Percentiles rank a stretch among this genome's conserved stretches.
These are phyloP conservation scores for Metarhizium rileyi DNA, from an alignment of 2,329 filamentous ascomycete genomes.

Conservation along the genomic window DNA sequence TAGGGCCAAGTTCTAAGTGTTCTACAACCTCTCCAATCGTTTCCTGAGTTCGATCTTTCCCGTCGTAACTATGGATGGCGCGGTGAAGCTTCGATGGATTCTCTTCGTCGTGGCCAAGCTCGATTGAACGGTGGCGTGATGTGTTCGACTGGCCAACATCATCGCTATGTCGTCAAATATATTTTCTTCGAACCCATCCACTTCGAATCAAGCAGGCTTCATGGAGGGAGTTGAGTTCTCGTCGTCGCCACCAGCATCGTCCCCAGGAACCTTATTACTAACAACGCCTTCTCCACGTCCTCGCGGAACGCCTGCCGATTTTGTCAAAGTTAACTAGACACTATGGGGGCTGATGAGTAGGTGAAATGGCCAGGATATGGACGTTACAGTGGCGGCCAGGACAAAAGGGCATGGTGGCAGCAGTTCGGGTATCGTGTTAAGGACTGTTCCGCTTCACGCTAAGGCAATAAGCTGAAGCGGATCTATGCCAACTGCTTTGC, in stretches of 20 bases:
- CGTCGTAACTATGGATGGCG: background rate
- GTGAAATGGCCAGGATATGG: background rate
- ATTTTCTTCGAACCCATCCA: background rate
- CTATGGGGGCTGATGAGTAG: background rate
- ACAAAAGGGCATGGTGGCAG: background rate
- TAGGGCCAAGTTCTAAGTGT: too few species aligned
- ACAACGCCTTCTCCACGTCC: background rate
- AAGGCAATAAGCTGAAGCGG: background rate
- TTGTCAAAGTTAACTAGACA: background rate
- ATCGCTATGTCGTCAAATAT: background rate
- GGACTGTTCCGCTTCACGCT: background rate
- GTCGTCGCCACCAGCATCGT: background rate
- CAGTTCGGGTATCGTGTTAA: background rate
- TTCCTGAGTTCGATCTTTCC: too few species aligned
- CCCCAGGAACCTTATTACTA: background rate
- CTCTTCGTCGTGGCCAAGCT: background rate
- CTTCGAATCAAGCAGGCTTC: background rate
- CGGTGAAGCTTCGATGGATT: background rate
- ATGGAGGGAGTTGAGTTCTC: background rate
- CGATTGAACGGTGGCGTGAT: background rate
- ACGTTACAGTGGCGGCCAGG: background rate
- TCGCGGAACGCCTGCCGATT: background rate
- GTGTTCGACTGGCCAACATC: background rate
- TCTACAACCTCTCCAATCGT: too few species aligned
- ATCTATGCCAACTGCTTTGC: background rate